phyloP scores from a whole-genome alignment of 352 stramenopile genomes.

The Paralagenidium karlingii region DNA sequence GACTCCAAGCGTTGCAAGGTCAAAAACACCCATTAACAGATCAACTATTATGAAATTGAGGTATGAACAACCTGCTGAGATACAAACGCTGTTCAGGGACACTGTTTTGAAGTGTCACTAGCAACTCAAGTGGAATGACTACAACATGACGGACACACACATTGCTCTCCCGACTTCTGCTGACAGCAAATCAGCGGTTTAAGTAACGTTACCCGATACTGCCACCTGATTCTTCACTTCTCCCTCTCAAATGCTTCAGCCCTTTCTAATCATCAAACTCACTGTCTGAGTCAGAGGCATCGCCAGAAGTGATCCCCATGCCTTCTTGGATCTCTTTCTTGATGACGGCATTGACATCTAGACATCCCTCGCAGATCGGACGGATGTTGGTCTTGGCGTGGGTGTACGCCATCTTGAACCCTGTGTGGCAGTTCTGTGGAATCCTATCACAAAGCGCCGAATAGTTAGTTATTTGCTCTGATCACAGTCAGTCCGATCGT shows the following conservation, averaged over 20 bases:
- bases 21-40: too few species aligned
- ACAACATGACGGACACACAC: too few species aligned
- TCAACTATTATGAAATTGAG: too few species aligned
- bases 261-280: constrained; percentile 66
- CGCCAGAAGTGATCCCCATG: constrained; percentile 38
- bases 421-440: constrained; percentile 66
- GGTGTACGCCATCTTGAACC: constrained; percentile 82
- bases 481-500: constrained; percentile 1
- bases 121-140: too few species aligned
- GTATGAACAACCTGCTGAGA: too few species aligned
- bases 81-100: too few species aligned
- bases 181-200: neutral
- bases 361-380: constrained; percentile 58
- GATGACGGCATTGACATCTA: constrained; percentile 63
- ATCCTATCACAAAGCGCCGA: constrained; percentile 18
- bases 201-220: neutral
- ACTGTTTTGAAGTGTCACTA: too few species aligned
- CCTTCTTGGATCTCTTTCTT: constrained; percentile 61
- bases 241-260: too few species aligned
- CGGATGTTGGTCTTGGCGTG: constrained; percentile 77
- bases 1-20: too few species aligned
- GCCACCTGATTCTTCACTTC: neutral
- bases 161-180: neutral
- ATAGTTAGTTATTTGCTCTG: neutral
- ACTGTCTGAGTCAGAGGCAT: constrained; percentile 73